These are phyloP conservation scores for Brasenia schreberi DNA, from an alignment of 164 flowering plant species.

Conservation along the genomic window DNA sequence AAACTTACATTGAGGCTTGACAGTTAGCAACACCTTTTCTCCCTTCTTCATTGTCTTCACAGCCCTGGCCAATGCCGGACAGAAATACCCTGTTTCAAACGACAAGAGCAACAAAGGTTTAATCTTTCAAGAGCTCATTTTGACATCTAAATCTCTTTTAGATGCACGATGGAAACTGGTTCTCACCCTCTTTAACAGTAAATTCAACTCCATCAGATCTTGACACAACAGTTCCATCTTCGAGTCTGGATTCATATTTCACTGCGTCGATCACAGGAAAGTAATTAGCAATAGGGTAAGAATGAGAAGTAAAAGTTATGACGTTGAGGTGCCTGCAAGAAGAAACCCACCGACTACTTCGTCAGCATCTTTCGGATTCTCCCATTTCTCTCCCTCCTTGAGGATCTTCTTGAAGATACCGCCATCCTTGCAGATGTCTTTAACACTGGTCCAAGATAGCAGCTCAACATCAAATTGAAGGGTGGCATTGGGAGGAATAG, in stretches of 20 bases:
- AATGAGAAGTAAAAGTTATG: background rate
- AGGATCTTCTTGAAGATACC: constrained; percentile 83
- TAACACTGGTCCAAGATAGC: constrained; percentile 87
- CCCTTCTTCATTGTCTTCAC: constrained; percentile 95
- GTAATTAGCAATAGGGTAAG: background rate
- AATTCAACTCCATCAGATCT: constrained; percentile 71
- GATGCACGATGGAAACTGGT: background rate
- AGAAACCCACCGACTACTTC: constrained; percentile 61
- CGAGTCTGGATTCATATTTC: constrained; percentile 68
- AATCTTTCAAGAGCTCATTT: too few species aligned
- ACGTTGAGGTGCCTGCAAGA: background rate
- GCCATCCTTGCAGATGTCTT: constrained; percentile 96
- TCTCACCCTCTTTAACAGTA: constrained; percentile 62
- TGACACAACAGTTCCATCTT: constrained; percentile 66
- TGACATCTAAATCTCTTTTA: too few species aligned
- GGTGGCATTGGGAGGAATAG: constrained; percentile 89
- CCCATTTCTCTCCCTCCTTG: constrained; percentile 90
- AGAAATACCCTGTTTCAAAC: constrained; percentile 44
- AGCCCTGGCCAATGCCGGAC: constrained; percentile 77
- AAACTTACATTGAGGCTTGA: constrained; percentile 84
- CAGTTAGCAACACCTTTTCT: constrained; percentile 64
- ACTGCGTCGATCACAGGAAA: constrained; percentile 27
- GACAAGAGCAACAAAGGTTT: background rate
- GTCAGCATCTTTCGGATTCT: constrained; percentile 90
- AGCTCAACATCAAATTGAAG: constrained; percentile 90